phyloP scores from a whole-genome alignment of 345 rosid genomes.

The Viola odorata region DNA sequence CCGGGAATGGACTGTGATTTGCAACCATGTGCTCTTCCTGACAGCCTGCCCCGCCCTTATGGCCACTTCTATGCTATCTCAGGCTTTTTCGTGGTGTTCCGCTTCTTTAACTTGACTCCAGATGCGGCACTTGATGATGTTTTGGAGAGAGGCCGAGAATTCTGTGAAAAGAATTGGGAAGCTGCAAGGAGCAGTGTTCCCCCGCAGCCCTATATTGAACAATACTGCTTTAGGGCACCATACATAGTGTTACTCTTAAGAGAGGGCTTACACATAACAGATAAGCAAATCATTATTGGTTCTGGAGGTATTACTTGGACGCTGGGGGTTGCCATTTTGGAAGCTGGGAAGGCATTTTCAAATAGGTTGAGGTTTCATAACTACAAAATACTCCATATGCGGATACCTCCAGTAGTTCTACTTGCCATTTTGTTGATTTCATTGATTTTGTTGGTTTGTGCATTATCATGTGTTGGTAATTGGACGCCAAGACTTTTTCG shows the following conservation, averaged over 20 bases:
- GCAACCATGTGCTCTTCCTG: slow-evolving; percentile 88
- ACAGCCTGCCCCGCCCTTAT: slow-evolving; percentile 67
- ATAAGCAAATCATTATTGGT: slow-evolving; percentile 65
- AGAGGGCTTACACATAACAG: slow-evolving; percentile 89
- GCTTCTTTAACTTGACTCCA: slow-evolving; percentile 72
- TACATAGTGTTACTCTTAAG: slow-evolving; percentile 72
- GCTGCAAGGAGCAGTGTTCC: slow-evolving; percentile 73
- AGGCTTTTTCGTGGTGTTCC: slow-evolving; percentile 89
- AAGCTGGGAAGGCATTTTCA: slow-evolving; percentile 78
- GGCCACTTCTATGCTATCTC: slow-evolving; percentile 92
- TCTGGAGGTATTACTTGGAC: slow-evolving; percentile 99
- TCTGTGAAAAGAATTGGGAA: slow-evolving; percentile 81
- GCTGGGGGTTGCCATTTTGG: slow-evolving; percentile 83
- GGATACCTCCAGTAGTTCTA: slow-evolving; percentile 62
- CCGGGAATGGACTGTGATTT: slow-evolving; percentile 76
- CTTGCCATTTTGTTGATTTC: slow-evolving; percentile 51
- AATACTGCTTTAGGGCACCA: slow-evolving; percentile 97
- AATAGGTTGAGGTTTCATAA: slow-evolving; percentile 50
- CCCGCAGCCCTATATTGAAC: slow-evolving; percentile 96
- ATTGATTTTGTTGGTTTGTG: slow-evolving; percentile 63
- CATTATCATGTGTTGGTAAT: slow-evolving; percentile 63
- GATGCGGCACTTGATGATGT: slow-evolving; percentile 93
- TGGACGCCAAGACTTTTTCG: slow-evolving; percentile 64
- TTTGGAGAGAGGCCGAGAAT: slow-evolving; percentile 73
- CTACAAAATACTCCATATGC: slow-evolving; percentile 54